These are phyloP conservation scores for Salix koriyanagi DNA, from an alignment of 345 rosid species.

Conservation along the genomic window DNA sequence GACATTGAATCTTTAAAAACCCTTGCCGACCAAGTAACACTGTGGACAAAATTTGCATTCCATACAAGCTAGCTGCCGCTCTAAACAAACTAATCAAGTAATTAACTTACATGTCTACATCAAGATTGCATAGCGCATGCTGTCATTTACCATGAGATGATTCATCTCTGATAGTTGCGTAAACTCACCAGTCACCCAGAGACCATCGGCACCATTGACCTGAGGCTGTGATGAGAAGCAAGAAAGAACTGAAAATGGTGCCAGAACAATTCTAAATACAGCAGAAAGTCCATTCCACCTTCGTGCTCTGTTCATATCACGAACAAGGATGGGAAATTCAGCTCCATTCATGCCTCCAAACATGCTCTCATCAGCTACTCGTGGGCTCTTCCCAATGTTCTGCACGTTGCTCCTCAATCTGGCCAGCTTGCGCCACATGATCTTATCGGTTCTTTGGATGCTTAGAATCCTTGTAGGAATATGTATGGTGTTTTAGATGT, in stretches of 20 bases:
- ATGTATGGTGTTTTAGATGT: background rate
- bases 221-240: constrained; percentile 70
- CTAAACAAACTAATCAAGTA: background rate
- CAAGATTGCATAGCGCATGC: constrained; percentile 89
- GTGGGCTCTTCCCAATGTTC: constrained; percentile 52
- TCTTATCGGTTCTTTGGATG: background rate
- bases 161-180: constrained; percentile 65
- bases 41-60: constrained; percentile 16
- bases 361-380: constrained; percentile 74
- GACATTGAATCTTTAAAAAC: background rate
- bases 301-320: constrained; percentile 2
- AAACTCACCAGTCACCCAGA: constrained; percentile 70
- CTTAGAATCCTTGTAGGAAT: background rate
- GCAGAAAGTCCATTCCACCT: constrained; percentile 36
- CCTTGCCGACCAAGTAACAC: constrained; percentile 15
- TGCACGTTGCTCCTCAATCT: constrained; percentile 41
- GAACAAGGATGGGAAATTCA: constrained; percentile 19
- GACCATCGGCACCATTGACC: constrained; percentile 55
- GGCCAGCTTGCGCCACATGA: constrained; percentile 42
- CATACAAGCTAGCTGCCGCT: background rate
- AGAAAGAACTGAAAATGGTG: constrained; percentile 48
- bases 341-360: constrained; percentile 21
- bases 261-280: constrained; percentile 39
- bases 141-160: constrained; percentile 79
- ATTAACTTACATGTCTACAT: constrained; percentile 37